These are phyloP conservation scores for Talaromyces rugulosus DNA, from an alignment of 2,329 filamentous ascomycete species.

Conservation along the genomic window DNA sequence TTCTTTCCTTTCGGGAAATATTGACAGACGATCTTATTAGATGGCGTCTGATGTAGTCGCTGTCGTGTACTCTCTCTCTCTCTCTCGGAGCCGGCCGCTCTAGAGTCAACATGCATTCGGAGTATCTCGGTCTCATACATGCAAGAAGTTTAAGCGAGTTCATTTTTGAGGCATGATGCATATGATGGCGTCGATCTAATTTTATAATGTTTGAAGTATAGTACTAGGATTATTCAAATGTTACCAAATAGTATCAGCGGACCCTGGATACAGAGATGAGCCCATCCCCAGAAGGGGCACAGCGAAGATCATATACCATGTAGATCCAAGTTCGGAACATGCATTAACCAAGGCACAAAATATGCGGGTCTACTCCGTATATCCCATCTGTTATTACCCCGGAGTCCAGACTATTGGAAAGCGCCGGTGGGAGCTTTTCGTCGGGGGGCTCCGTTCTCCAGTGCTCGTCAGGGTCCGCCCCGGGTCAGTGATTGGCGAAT, in stretches of 20 bases:
- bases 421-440: neutral
- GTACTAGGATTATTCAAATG: neutral
- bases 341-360: neutral
- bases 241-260: neutral
- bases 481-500: neutral
- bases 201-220: neutral
- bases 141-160: neutral
- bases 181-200: neutral
- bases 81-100: neutral
- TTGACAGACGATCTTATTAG: neutral
- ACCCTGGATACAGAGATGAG: neutral
- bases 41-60: no score
- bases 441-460: neutral
- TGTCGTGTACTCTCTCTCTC: neutral
- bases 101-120: neutral
- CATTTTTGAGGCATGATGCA: neutral
- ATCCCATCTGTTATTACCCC: neutral
- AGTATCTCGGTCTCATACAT: neutral
- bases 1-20: neutral
- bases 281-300: no score
- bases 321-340: neutral
- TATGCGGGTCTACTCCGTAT: neutral
- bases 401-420: neutral
- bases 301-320: neutral
- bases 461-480: neutral